phyloP scores from a whole-genome alignment of 768 basidiomycete genomes.

The Podaxis mareebaensis region DNA sequence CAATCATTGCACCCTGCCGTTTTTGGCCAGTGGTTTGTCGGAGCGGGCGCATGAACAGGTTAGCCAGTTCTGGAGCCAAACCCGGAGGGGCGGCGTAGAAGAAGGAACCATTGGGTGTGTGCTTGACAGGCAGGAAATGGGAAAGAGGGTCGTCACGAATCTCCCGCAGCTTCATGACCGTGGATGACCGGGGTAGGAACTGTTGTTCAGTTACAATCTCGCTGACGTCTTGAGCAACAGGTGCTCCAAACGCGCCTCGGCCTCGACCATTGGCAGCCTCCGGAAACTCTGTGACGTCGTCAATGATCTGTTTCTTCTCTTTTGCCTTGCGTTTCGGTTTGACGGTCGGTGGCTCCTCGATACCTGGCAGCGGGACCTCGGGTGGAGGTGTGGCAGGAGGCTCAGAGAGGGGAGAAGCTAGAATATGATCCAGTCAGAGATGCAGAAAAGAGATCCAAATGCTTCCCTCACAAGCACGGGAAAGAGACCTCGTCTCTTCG shows the following conservation, averaged over 20 bases:
- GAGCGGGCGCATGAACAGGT: conserved; percentile 82
- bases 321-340: conserved; percentile 42
- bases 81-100: conserved; percentile 88
- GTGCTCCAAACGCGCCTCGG: conserved; percentile 53
- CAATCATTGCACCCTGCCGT: conserved; percentile 60
- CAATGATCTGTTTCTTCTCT: conserved; percentile 88
- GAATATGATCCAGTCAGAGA: conserved; percentile 4
- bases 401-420: conserved; percentile 78
- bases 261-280: conserved; percentile 65
- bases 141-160: conserved; percentile 82
- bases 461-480: conserved; percentile 64
- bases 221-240: conserved; percentile 57
- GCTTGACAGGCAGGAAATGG: conserved; percentile 83
- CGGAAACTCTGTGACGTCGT: conserved; percentile 83
- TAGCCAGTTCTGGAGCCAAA: conserved; percentile 75
- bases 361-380: conserved; percentile 50
- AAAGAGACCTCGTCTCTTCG: conserved; percentile 57
- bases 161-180: conserved; percentile 83
- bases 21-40: conserved; percentile 51
- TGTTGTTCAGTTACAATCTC: conserved; percentile 79
- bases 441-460: background rate
- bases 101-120: conserved; percentile 69
- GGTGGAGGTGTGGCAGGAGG: conserved; percentile 79
- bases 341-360: conserved; percentile 37
- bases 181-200: conserved; percentile 81